phyloP scores from a whole-genome alignment of 768 basidiomycete species.

The Kockovaella imperatae region DNA sequence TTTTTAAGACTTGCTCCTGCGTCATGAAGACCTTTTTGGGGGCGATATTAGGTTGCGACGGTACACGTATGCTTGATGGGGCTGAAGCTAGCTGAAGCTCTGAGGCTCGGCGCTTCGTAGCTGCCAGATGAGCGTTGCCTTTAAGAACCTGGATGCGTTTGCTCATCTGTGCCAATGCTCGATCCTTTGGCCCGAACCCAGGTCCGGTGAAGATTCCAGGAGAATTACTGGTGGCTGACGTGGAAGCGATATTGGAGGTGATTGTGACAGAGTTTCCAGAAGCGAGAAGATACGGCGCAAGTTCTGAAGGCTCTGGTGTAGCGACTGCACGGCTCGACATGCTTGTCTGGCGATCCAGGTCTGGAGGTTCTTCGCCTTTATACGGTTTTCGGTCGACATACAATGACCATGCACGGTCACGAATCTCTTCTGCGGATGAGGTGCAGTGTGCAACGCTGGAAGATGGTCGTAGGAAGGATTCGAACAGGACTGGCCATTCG shows the following conservation, averaged over 20 bases:
- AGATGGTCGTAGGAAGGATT: constrained; percentile 19
- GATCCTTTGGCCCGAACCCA: constrained; percentile 22
- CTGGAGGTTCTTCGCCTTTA: constrained; percentile 26
- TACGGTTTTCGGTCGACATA: constrained; percentile 33
- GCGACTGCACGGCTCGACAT: constrained; percentile 38
- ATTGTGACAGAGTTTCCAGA: constrained; percentile 92
- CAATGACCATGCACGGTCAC: constrained; percentile 35
- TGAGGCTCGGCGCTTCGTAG: constrained; percentile 2
- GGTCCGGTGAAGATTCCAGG: constrained; percentile 17
- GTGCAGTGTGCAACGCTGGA: too few relatives aligned
- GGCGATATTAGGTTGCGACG: neutral
- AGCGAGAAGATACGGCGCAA: constrained; percentile 54
- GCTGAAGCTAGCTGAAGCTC: neutral
- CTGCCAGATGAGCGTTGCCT: constrained; percentile 31
- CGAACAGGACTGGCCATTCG: constrained; percentile 59
- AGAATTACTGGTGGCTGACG: constrained; percentile 37
- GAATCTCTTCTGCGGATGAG: constrained; percentile 14
- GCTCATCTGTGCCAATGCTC: constrained; percentile 40
- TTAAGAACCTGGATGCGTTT: constrained; percentile 43
- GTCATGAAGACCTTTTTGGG: constrained; percentile 21
- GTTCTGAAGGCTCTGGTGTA: constrained; percentile 21
- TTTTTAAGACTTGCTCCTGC: constrained; percentile 31
- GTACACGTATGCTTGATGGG: neutral
- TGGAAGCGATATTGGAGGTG: constrained; percentile 80
- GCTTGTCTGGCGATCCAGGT: constrained; percentile 40